Evolutionary conservation across 352 stramenopile species (phyloP).

Genomic region (Phytophthora boehmeriae): DNA sequence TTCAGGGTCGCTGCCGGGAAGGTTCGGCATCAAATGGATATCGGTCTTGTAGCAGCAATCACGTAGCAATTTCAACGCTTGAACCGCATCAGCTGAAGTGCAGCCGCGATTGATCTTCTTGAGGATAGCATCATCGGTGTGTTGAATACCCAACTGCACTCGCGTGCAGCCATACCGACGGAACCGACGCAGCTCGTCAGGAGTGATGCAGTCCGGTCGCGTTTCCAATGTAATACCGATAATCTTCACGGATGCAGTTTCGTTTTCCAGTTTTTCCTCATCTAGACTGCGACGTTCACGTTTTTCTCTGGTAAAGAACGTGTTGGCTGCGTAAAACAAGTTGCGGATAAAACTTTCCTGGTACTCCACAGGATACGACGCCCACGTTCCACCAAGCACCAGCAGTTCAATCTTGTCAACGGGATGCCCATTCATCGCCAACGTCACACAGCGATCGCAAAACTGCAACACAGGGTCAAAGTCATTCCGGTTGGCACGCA

Average conservation of each 20-base stretch:
- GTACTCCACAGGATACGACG: conserved; percentile 91
- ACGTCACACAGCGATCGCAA: conserved; percentile 88
- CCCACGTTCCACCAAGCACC: conserved; percentile 92
- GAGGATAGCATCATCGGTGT: conserved; percentile 91
- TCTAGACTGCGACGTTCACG: conserved; percentile 74
- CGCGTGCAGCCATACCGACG: conserved; percentile 85
- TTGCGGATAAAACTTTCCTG: conserved; percentile 92
- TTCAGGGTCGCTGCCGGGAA: conserved; percentile 84
- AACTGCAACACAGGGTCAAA: conserved; percentile 94
- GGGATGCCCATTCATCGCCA: conserved; percentile 92
- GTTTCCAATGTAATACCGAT: conserved; percentile 93
- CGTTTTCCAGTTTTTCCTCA: conserved; percentile 91
- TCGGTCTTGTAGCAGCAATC: conserved; percentile 95
- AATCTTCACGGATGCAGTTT: conserved; percentile 83
- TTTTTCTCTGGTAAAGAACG: conserved; percentile 83
- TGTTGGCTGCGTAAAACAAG: conserved; percentile 93
- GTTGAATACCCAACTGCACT: conserved; percentile 92
- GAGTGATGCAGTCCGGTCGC: conserved; percentile 90
- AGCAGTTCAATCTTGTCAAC: conserved; percentile 94
- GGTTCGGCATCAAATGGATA: conserved; percentile 94
- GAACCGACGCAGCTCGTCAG: conserved; percentile 87
- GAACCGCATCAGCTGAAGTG: conserved; percentile 71
- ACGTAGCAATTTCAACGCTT: conserved; percentile 85
- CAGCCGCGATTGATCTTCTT: conserved; percentile 92
- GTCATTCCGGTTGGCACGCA: conserved; percentile 91